Percentiles rank a stretch among this genome's conserved stretches.
phyloP scores from a whole-genome alignment of 2,329 filamentous ascomycete species.

The Alternaria postmessia region DNA sequence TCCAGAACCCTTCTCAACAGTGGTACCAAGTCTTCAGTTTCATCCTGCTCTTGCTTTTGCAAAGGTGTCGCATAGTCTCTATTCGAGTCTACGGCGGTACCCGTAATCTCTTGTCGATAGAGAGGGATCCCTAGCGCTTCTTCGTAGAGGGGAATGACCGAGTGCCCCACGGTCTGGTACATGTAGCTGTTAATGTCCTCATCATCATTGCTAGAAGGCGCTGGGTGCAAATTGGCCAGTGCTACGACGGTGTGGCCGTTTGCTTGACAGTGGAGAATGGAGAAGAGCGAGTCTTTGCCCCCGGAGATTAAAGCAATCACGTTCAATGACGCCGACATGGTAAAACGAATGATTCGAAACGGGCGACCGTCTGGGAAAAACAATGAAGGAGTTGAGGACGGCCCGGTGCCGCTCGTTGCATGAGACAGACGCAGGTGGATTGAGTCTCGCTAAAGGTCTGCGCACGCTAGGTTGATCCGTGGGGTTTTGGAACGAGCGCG shows the following conservation, averaged over 20 bases:
- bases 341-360: conserved; percentile 3
- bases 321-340: conserved; percentile 36
- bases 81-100: conserved; percentile 72
- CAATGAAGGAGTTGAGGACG: conserved; percentile 12
- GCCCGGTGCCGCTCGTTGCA: conserved; percentile 14
- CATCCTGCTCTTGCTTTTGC: conserved; percentile 62
- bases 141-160: conserved; percentile 84
- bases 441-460: conserved; percentile 21
- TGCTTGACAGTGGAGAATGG: conserved; percentile 84
- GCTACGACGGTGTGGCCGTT: conserved; percentile 88
- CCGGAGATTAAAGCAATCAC: conserved; percentile 95
- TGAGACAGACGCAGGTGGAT: conserved; percentile 7
- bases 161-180: conserved; percentile 97
- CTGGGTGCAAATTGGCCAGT: conserved; percentile 84
- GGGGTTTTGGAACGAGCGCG: conserved; percentile 7
- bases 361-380: conserved; percentile 6
- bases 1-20: conserved; percentile 73
- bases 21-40: conserved; percentile 86
- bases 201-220: conserved; percentile 42
- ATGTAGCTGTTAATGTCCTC: conserved; percentile 95
- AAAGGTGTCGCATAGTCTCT: conserved; percentile 69
- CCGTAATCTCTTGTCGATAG: conserved; percentile 79
- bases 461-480: conserved; percentile 19
- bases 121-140: conserved; percentile 81
- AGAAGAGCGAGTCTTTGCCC: conserved; percentile 97